These are phyloP conservation scores for Cerioporus squamosus DNA, from an alignment of 1,284 basidiomycete genomes.

Conservation along the genomic window DNA sequence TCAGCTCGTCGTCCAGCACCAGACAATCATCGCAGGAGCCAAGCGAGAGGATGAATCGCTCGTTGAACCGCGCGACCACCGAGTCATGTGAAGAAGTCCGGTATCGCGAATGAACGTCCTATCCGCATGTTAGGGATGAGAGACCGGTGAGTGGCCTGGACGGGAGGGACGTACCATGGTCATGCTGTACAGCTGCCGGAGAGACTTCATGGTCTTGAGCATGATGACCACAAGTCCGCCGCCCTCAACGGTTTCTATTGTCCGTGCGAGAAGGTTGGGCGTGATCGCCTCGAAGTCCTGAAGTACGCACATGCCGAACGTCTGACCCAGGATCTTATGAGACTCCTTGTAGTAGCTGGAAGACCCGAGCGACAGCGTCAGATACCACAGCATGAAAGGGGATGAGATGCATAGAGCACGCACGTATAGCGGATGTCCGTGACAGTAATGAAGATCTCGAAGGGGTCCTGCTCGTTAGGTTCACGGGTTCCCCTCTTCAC, in stretches of 20 bases:
- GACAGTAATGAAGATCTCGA: conserved; percentile 98
- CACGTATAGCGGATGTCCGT: conserved; percentile 98
- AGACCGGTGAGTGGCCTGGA: neutral
- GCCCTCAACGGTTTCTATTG: conserved; percentile 98
- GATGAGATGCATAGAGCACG: conserved; percentile 33
- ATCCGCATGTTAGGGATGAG: neutral
- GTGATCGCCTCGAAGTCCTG: conserved; percentile 99
- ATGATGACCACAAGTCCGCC: conserved; percentile 93
- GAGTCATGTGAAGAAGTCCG: conserved; percentile 90
- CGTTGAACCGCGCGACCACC: conserved; percentile 96
- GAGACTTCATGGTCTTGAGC: conserved; percentile 93
- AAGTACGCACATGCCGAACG: conserved; percentile 96
- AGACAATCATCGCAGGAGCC: conserved; percentile 92
- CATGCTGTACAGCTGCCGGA: conserved; percentile 95
- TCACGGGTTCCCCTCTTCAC: conserved; percentile 94
- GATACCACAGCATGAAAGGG: neutral
- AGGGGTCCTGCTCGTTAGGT: conserved; percentile 94
- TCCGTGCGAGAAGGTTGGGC: conserved; percentile 94
- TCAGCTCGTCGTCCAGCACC: conserved; percentile 96
- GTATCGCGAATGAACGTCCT: conserved; percentile 96
- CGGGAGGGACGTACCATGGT: conserved; percentile 77
- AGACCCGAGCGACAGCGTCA: neutral
- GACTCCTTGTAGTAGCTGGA: conserved; percentile 89
- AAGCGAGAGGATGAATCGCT: conserved; percentile 95
- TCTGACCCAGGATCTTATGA: conserved; percentile 95